These are phyloP conservation scores for Pyrenophora graminea DNA, from an alignment of 2,329 filamentous ascomycete species.

Conservation along the genomic window DNA sequence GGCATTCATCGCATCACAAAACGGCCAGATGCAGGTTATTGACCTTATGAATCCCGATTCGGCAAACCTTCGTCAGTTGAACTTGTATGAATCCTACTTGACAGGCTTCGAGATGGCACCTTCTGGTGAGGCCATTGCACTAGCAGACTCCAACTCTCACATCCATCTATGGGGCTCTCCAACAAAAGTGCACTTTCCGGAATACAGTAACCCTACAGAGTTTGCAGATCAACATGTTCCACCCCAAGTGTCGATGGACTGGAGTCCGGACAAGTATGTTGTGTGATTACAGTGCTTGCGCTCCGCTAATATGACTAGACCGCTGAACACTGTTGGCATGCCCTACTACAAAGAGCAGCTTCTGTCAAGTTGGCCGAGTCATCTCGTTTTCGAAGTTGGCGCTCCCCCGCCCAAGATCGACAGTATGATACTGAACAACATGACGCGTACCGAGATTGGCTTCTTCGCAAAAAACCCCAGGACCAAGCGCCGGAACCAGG, in stretches of 20 bases:
- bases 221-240: slow-evolving; percentile 69
- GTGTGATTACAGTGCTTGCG: neutral
- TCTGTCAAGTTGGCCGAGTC: slow-evolving; percentile 86
- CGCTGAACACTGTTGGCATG: slow-evolving; percentile 84
- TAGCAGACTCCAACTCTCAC: slow-evolving; percentile 77
- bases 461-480: slow-evolving; percentile 77
- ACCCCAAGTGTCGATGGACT: slow-evolving; percentile 65
- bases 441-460: slow-evolving; percentile 75
- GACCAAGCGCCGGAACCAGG: slow-evolving; percentile 77
- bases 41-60: slow-evolving; percentile 93
- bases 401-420: slow-evolving; percentile 80
- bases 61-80: slow-evolving; percentile 81
- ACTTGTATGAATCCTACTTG: slow-evolving; percentile 71
- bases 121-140: slow-evolving; percentile 81
- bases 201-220: slow-evolving; percentile 74
- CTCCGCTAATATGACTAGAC: slow-evolving; percentile 53
- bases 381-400: slow-evolving; percentile 82
- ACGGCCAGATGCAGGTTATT: slow-evolving; percentile 91
- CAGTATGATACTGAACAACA: slow-evolving; percentile 66
- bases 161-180: slow-evolving; percentile 90
- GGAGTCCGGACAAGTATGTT: slow-evolving; percentile 70
- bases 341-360: slow-evolving; percentile 89
- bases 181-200: slow-evolving; percentile 82
- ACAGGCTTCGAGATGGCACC: slow-evolving; percentile 83
- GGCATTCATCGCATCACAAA: slow-evolving; percentile 88